phyloP scores from a whole-genome alignment of 306 rosid genomes.

The Malus sieversii region DNA sequence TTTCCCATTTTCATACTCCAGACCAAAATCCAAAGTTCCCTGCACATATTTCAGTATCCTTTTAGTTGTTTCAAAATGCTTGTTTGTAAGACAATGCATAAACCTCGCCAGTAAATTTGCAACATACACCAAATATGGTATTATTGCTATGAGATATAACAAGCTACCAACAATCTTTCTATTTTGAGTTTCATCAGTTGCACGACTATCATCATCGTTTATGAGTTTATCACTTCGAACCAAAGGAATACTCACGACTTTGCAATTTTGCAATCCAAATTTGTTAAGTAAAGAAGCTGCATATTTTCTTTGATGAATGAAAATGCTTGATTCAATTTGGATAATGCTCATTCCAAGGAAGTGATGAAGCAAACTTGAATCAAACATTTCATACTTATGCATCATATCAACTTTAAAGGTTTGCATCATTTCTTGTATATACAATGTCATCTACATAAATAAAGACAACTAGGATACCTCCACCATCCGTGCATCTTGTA shows the following conservation, averaged over 20 bases:
- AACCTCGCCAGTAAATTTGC: neutral
- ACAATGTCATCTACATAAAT: neutral
- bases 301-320: too few relatives aligned
- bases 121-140: neutral
- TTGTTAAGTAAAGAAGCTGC: too few relatives aligned
- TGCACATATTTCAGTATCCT: too few relatives aligned
- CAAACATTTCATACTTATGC: neutral
- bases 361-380: too few relatives aligned
- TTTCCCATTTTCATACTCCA: too few relatives aligned
- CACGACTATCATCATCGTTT: neutral
- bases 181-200: neutral
- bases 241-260: neutral
- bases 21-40: too few relatives aligned
- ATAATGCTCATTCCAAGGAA: too few relatives aligned
- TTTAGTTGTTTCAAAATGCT: neutral
- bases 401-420: neutral
- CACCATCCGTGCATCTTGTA: neutral
- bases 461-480: neutral
- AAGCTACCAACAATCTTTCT: neutral
- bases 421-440: neutral
- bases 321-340: too few relatives aligned
- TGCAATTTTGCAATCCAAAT: neutral
- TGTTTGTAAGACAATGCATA: neutral
- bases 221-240: neutral
- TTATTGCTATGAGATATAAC: neutral